phyloP scores from a whole-genome alignment of 257 asterid species.

The Solanum rostratum region DNA sequence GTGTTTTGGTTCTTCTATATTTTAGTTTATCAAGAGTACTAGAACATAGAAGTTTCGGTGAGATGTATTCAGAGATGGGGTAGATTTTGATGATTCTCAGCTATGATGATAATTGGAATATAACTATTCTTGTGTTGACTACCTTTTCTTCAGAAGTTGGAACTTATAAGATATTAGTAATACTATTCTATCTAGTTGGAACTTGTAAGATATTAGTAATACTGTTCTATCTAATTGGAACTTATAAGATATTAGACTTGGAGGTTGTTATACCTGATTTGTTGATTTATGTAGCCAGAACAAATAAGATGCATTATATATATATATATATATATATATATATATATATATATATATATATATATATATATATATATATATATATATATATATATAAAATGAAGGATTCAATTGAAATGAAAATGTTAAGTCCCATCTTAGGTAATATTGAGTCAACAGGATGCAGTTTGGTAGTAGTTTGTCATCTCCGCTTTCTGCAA shows the following conservation, averaged over 20 bases:
- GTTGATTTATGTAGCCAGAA: neutral
- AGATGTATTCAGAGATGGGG: neutral
- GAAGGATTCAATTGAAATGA: neutral
- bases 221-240: neutral
- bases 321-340: neutral
- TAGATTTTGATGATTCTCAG: neutral
- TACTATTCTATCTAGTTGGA: neutral
- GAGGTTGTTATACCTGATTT: neutral
- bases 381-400: neutral
- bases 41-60: neutral
- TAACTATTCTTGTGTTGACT: neutral
- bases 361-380: neutral
- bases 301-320: neutral
- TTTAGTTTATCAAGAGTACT: neutral
- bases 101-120: neutral
- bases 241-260: neutral
- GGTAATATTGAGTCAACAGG: neutral
- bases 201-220: neutral
- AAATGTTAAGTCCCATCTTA: neutral
- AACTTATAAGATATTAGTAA: neutral
- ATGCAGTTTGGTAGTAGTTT: neutral
- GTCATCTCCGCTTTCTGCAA: neutral
- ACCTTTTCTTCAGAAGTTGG: neutral
- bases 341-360: neutral
- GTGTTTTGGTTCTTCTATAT: neutral